These are phyloP conservation scores for Ogataea trehaloabstinens DNA, from an alignment of 805 yeast species.

Conservation along the genomic window DNA sequence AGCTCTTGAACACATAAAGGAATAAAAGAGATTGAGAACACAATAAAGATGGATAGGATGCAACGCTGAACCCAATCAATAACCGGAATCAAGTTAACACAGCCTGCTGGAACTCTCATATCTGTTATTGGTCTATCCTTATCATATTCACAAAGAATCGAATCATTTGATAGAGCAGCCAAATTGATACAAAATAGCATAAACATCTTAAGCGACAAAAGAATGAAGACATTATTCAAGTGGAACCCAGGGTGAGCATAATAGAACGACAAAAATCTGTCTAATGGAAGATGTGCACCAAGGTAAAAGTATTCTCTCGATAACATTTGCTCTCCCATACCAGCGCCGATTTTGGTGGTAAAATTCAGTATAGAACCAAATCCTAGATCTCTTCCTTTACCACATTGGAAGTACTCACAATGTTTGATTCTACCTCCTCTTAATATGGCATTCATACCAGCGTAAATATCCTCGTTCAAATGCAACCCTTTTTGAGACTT, in stretches of 20 bases:
- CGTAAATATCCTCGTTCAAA: conserved; percentile 81
- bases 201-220: conserved; percentile 64
- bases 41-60: conserved; percentile 69
- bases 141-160: conserved; percentile 61
- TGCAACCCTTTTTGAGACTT: conserved; percentile 83
- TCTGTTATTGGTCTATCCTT: conserved; percentile 59
- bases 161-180: conserved; percentile 60
- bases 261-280: conserved; percentile 74
- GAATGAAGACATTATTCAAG: conserved; percentile 71
- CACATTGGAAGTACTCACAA: conserved; percentile 81
- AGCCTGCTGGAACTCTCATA: conserved; percentile 62
- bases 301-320: conserved; percentile 79
- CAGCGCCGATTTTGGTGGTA: conserved; percentile 84
- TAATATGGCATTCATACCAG: conserved; percentile 76
- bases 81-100: conserved; percentile 68
- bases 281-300: conserved; percentile 74
- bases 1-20: conserved; percentile 77
- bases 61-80: conserved; percentile 73
- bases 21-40: conserved; percentile 69
- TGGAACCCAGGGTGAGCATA: conserved; percentile 90
- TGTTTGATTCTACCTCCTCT: conserved; percentile 85
- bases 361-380: conserved; percentile 80
- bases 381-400: conserved; percentile 84
- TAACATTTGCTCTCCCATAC: conserved; percentile 86
- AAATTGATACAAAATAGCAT: conserved; percentile 57